Conservation (phyloP, 2,329 filamentous ascomycete species). For the Monosporascus ibericus region DNA sequence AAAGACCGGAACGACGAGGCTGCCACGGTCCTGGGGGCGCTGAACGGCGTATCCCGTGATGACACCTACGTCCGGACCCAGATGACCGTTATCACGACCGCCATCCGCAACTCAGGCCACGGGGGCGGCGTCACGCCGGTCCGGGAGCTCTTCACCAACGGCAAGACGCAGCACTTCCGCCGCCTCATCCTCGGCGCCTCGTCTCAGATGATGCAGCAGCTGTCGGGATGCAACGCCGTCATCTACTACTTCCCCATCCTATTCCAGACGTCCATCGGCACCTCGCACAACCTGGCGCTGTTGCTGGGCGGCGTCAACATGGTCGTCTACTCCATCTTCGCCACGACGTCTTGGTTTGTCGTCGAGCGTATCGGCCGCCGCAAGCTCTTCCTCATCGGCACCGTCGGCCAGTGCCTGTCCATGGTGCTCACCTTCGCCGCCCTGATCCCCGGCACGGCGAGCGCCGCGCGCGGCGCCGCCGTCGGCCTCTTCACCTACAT, state of each 20-base stretch:
- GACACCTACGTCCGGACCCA: slow-evolving; percentile 35
- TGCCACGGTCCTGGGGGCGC: slow-evolving; percentile 43
- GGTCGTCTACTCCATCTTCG: slow-evolving; percentile 27
- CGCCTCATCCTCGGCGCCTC: slow-evolving; percentile 54
- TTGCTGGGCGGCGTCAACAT: slow-evolving; percentile 35
- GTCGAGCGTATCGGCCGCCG: slow-evolving; percentile 40
- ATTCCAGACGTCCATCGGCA: slow-evolving; percentile 39
- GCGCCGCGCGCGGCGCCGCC: slow-evolving; percentile 60
- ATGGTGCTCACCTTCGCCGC: slow-evolving; percentile 56
- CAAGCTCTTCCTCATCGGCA: slow-evolving; percentile 39
- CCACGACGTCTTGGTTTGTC: slow-evolving; percentile 35
- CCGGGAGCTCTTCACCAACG: slow-evolving; percentile 48
- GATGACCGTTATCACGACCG: slow-evolving; percentile 35
- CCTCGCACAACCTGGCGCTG: slow-evolving; percentile 38
- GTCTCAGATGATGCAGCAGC: slow-evolving; percentile 57
- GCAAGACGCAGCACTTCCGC: slow-evolving; percentile 58
- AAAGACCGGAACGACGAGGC: slow-evolving; percentile 45
- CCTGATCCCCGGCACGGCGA: slow-evolving; percentile 57
- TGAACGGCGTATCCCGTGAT: slow-evolving; percentile 45
- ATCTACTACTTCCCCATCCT: slow-evolving; percentile 58
- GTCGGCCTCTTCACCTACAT: slow-evolving; percentile 66
- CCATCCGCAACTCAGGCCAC: slow-evolving; percentile 25
- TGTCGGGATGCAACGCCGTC: slow-evolving; percentile 52
- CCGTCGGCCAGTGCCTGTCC: slow-evolving; percentile 43
- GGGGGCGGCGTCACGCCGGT: slow-evolving; percentile 23